Conservation (phyloP, 1,284 basidiomycete genomes). For the Chondrostereum purpureum region DNA sequence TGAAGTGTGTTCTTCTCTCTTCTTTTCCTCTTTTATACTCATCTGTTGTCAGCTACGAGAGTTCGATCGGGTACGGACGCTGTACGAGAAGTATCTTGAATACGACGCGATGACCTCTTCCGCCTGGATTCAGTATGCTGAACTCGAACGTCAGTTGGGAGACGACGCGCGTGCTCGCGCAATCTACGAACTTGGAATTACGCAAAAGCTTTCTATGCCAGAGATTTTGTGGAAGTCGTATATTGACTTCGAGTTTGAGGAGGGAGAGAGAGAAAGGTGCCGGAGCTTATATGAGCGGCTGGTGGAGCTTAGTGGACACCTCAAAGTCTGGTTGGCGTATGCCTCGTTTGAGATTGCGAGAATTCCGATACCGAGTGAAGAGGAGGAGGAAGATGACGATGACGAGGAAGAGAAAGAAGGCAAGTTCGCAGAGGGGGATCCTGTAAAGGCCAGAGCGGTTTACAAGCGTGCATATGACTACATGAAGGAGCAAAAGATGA, state of each 20-base stretch:
- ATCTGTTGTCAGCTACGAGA: conserved; percentile 61
- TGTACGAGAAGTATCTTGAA: conserved; percentile 96
- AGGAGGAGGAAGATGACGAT: conserved; percentile 74
- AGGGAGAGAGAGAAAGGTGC: conserved; percentile 84
- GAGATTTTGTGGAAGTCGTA: conserved; percentile 98
- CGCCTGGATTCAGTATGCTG: conserved; percentile 97
- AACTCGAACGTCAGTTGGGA: conserved; percentile 88
- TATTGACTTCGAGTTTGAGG: conserved; percentile 95
- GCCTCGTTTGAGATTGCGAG: conserved; percentile 71
- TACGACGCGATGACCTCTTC: conserved; percentile 85
- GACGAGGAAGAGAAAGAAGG: conserved; percentile 63
- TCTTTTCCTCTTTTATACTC: background rate
- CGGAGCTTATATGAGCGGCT: conserved; percentile 89
- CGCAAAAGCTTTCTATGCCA: conserved; percentile 92
- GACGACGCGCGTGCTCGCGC: conserved; percentile 90
- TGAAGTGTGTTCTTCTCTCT: conserved; percentile 44
- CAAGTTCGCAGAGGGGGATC: conserved; percentile 65
- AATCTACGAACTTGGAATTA: conserved; percentile 94
- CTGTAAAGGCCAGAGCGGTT: conserved; percentile 63
- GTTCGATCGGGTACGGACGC: conserved; percentile 87
- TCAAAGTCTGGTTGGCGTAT: conserved; percentile 87
- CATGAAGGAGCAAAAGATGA: conserved; percentile 73
- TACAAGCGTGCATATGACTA: conserved; percentile 86
- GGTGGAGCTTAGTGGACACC: conserved; percentile 83
- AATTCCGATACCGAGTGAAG: conserved; percentile 57